These are phyloP conservation scores for Mucor racemosus DNA, from an alignment of 371 early-diverging fungal genomes.

Conservation along the genomic window DNA sequence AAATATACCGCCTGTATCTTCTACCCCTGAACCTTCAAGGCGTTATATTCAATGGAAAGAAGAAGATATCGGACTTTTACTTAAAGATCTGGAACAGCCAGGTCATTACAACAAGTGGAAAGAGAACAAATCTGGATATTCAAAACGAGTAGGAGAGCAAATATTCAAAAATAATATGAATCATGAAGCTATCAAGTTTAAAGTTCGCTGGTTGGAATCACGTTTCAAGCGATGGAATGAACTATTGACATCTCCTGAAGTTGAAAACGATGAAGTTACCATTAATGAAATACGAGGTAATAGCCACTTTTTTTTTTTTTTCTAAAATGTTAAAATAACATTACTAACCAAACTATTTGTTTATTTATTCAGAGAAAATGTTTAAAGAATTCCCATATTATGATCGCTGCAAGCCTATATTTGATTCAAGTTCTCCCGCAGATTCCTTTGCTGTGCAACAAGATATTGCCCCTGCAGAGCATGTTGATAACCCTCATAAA, in stretches of 20 bases:
- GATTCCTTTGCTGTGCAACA: conserved; percentile 14
- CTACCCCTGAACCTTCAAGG: conserved; percentile 31
- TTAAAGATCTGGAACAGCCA: conserved; percentile 36
- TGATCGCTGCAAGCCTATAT: conserved; percentile 37
- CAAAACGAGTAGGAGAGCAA: conserved; percentile 38
- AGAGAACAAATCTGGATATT: conserved; percentile 42
- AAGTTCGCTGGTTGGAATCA: conserved; percentile 44
- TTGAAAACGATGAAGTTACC: conserved; percentile 13
- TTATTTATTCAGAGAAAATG: conserved; percentile 31
- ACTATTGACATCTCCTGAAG: conserved; percentile 23
- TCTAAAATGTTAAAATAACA: neutral
- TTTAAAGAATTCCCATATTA: conserved; percentile 43
- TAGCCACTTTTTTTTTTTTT: no score
- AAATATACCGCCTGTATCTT: neutral
- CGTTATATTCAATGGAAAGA: conserved; percentile 43
- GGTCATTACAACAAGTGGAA: conserved; percentile 42
- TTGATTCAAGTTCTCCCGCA: neutral
- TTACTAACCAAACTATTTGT: neutral
- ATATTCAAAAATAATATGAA: conserved; percentile 38
- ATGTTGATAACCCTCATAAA: neutral
- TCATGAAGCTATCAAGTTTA: conserved; percentile 49
- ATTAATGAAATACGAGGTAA: conserved; percentile 19
- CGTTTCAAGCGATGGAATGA: conserved; percentile 32
- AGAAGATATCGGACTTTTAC: conserved; percentile 36
- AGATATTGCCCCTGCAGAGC: conserved; percentile 11